Base-by-base conservation (phyloP, 1,139 yeast species). In the Geotrichum australiense region DNA sequence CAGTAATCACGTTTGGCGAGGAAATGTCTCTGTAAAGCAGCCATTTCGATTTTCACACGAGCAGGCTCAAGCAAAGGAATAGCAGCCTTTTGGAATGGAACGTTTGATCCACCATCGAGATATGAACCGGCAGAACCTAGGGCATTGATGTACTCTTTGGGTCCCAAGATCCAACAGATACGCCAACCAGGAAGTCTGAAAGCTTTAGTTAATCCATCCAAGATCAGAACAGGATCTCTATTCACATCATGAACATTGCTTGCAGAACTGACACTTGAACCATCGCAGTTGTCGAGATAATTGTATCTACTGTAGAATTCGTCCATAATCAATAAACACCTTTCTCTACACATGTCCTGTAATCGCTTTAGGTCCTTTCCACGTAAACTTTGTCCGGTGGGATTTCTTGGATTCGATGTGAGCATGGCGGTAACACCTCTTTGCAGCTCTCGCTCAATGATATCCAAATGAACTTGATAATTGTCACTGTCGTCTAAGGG, bases 181-280 rank as follows among this genome's bases (percentile, higher is more conserved):
- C 84, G 69, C 82, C 82, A 77, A 2, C 84, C 84, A 2, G 84
- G 83, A 41, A 77, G 66, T 50, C 84, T 67, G 61, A 77, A 77
- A 1, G 80, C 77, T 59, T 77, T 77, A 39, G 84, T 77, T 37
- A 77, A 65, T 2, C 84, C 84, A 57, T 77, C 79, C 45, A 77
- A 65, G 50, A 77, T 76, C 50, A 77, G 67, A 5, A 77, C 83
- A 0, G 82, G 81, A 53, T 77, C 84, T 41, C 61, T 62, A 54
- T 77, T 72, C 12, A 77, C 83, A 50, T 77, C 81, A 18, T 72
- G 69, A 18, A 77, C 71, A 48, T 64, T 72, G 46, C 69, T 70
- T 2, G 81, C 78, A 5, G 80, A 71, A 22, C 77, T 70, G 21
- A 73, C 69, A 2, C 78, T 70, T 16, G 74, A 68, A 1, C 84